phyloP scores from a whole-genome alignment of 2,329 filamentous ascomycete species.

The Botrytis squamosa region DNA sequence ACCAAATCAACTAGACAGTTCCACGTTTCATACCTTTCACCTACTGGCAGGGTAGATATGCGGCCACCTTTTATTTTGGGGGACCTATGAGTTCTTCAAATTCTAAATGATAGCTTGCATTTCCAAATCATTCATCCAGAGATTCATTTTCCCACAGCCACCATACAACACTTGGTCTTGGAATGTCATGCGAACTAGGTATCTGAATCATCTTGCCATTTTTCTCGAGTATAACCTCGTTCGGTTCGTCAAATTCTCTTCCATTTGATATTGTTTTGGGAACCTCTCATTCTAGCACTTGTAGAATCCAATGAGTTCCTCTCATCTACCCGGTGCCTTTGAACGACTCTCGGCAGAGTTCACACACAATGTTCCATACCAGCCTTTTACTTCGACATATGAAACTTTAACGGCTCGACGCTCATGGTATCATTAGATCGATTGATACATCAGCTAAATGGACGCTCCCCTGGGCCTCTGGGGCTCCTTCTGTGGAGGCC shows the following conservation, averaged over 20 bases:
- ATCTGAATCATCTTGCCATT: neutral
- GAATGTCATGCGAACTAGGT: neutral
- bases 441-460: no score
- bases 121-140: neutral
- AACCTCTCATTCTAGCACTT: neutral
- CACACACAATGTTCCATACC: neutral
- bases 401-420: neutral
- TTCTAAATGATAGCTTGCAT: neutral
- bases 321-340: neutral
- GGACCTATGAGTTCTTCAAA: neutral
- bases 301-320: neutral
- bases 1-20: neutral
- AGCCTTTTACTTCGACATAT: neutral
- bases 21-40: neutral
- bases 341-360: neutral
- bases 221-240: neutral
- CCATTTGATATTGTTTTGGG: neutral
- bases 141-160: no score
- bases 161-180: neutral
- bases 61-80: neutral
- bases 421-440: neutral
- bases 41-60: neutral
- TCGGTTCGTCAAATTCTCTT: neutral
- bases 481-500: neutral
- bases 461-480: neutral